Conservation (phyloP, 192 early-diverging fungal species). For the Coemansia sp. region DNA sequence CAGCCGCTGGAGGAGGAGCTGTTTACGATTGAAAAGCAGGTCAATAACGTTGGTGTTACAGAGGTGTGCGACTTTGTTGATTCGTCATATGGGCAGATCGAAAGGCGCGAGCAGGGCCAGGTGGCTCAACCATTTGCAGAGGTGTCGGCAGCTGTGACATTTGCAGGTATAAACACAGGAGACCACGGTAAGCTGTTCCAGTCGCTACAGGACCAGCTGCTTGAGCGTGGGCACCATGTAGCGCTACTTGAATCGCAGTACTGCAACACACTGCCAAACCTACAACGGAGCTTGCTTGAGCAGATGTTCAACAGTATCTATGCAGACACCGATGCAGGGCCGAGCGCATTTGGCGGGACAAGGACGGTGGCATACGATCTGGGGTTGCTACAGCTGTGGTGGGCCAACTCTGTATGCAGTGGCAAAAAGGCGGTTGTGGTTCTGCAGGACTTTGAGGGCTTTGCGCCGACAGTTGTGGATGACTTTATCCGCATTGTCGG, state of each 20-base stretch:
- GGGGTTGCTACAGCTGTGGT: slow-evolving; percentile 68
- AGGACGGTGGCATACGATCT: slow-evolving; percentile 65
- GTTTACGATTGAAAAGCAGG: slow-evolving; percentile 41
- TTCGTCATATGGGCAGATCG: slow-evolving; percentile 50
- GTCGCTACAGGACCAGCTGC: slow-evolving; percentile 58
- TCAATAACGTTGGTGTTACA: slow-evolving; percentile 60
- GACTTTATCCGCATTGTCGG: slow-evolving; percentile 68
- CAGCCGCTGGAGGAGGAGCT: slow-evolving; percentile 41
- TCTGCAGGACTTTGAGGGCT: slow-evolving; percentile 86
- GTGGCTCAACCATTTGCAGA: slow-evolving; percentile 62
- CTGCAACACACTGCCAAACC: slow-evolving; percentile 62
- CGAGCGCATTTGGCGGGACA: slow-evolving; percentile 12
- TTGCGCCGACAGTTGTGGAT: slow-evolving; percentile 68
- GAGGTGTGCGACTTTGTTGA: slow-evolving; percentile 65
- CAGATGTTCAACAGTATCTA: slow-evolving; percentile 57
- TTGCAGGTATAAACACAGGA: slow-evolving; percentile 71
- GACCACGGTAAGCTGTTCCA: slow-evolving; percentile 74
- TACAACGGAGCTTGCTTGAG: slow-evolving; percentile 67
- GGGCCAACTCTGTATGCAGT: slow-evolving; percentile 19
- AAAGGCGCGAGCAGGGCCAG: slow-evolving; percentile 31
- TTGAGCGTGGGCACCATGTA: slow-evolving; percentile 48
- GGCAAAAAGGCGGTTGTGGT: slow-evolving; percentile 62
- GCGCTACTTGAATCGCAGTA: slow-evolving; percentile 69
- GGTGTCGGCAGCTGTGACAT: slow-evolving; percentile 70
- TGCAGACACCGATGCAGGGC: slow-evolving; percentile 18